These are phyloP conservation scores for Albizia julibrissin DNA, from an alignment of 306 rosid genomes.

Conservation along the genomic window DNA sequence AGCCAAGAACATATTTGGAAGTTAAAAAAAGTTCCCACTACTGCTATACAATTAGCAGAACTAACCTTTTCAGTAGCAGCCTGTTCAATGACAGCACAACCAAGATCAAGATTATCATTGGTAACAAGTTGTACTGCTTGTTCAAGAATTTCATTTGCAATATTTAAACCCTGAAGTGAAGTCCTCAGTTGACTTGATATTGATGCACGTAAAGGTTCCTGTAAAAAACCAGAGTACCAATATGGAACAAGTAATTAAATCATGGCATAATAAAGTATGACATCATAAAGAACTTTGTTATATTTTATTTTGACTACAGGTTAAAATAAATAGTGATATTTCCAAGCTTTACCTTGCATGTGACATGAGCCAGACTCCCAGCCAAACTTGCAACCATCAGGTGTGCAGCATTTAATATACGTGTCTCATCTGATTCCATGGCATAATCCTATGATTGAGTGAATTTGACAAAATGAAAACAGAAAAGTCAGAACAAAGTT, in stretches of 20 bases:
- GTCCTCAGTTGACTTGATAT: slow-evolving; percentile 81
- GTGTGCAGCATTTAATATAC: slow-evolving; percentile 82
- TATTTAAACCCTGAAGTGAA: slow-evolving; percentile 72
- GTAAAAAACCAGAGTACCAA: slow-evolving; percentile 28
- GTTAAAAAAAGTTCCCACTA: background rate
- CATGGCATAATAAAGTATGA: background rate
- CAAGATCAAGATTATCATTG: slow-evolving; percentile 97
- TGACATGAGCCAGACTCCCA: slow-evolving; percentile 96
- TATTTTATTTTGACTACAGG: background rate
- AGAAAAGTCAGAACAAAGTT: background rate
- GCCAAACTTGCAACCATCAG: slow-evolving; percentile 99
- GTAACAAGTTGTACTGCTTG: slow-evolving; percentile 96
- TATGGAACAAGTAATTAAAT: slow-evolving; percentile 23
- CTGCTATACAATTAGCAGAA: slow-evolving; percentile 23
- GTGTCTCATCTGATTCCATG: slow-evolving; percentile 97
- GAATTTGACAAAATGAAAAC: slow-evolving; percentile 23
- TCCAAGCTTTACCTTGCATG: slow-evolving; percentile 78
- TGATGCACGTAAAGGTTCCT: slow-evolving; percentile 91
- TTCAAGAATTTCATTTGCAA: slow-evolving; percentile 72
- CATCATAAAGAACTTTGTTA: background rate
- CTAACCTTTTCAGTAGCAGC: slow-evolving; percentile 97
- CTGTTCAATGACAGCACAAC: slow-evolving; percentile 95
- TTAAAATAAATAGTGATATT: background rate
- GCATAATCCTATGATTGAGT: slow-evolving; percentile 62
- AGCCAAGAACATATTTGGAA: background rate